Evolutionary conservation across 2,329 filamentous ascomycete species (phyloP).

Genomic region (Magnaporthiopsis incrustans): DNA sequence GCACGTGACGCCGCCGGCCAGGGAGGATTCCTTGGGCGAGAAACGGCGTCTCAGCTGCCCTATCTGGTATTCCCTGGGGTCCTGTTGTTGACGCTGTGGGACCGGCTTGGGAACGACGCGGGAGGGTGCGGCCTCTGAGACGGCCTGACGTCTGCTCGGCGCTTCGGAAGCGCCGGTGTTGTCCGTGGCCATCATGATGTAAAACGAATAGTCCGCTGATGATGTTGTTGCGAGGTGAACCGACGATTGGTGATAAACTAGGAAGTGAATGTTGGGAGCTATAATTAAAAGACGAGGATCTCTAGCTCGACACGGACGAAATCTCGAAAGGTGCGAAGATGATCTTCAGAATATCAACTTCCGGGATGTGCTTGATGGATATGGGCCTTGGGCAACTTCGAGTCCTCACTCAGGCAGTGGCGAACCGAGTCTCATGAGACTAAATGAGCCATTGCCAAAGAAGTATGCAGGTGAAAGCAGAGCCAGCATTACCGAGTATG

Average conservation of each 20-base stretch:
- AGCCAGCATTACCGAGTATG: no score
- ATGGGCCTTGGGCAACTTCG: no score
- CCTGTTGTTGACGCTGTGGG: conserved; percentile 53
- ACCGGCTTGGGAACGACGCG: conserved; percentile 58
- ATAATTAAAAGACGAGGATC: neutral
- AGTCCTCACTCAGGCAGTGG: no score
- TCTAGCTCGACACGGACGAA: neutral
- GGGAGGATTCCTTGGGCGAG: conserved; percentile 35
- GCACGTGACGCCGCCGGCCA: conserved; percentile 41
- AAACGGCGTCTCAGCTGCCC: conserved; percentile 65
- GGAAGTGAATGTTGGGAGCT: neutral
- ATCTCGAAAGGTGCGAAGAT: neutral
- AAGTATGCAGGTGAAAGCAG: no score
- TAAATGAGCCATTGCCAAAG: no score
- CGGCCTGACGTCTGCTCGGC: conserved; percentile 31
- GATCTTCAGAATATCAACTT: no score
- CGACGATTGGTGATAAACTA: neutral
- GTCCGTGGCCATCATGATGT: neutral
- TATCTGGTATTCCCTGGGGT: conserved; percentile 68
- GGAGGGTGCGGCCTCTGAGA: conserved; percentile 32
- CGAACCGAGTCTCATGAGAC: no score
- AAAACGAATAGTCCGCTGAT: neutral
- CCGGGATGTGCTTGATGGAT: no score
- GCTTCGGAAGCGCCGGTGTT: neutral
- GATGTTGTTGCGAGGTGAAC: neutral